Evolutionary conservation across 306 rosid species (phyloP).

Genomic region (Oemleria cerasiformis): DNA sequence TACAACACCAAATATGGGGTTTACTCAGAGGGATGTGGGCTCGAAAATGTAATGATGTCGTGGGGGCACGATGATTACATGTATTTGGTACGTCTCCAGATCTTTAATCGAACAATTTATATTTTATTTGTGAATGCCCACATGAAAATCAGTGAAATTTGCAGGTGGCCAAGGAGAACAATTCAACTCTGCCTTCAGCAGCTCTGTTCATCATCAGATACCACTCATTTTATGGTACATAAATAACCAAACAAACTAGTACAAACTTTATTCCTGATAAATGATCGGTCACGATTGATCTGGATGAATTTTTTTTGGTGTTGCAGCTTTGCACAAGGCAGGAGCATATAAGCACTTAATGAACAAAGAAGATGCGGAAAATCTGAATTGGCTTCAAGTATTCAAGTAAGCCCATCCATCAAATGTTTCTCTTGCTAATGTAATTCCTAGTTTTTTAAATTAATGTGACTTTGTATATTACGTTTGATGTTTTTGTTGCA

Average conservation of each 20-base stretch:
- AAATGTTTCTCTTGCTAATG: not conserved
- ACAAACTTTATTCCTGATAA: not conserved
- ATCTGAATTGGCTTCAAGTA: constrained; percentile 69
- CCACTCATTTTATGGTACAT: constrained; percentile 78
- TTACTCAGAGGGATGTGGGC: constrained; percentile 69
- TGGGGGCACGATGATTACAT: constrained; percentile 95
- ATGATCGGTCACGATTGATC: not conserved
- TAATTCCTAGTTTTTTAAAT: not conserved
- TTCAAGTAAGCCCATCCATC: constrained; percentile 46
- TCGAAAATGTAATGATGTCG: constrained; percentile 74
- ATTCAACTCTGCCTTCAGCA: constrained; percentile 71
- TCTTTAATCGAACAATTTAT: not conserved
- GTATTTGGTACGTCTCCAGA: constrained; percentile 52
- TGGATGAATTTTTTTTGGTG: not conserved
- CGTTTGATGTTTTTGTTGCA: constrained; percentile 15
- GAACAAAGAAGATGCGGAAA: constrained; percentile 72
- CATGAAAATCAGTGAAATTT: not conserved
- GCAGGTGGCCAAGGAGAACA: constrained; percentile 73
- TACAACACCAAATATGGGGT: constrained; percentile 64
- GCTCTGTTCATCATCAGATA: constrained; percentile 80
- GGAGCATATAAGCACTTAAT: constrained; percentile 69
- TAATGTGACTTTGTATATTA: constrained; percentile 4
- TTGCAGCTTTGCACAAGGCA: constrained; percentile 65
- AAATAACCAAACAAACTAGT: not conserved
- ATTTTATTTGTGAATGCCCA: too few species aligned